Percentiles rank a stretch among this genome's conserved stretches.
Conservation (phyloP, 148 eudicot species). For the Polygonum aviculare region DNA sequence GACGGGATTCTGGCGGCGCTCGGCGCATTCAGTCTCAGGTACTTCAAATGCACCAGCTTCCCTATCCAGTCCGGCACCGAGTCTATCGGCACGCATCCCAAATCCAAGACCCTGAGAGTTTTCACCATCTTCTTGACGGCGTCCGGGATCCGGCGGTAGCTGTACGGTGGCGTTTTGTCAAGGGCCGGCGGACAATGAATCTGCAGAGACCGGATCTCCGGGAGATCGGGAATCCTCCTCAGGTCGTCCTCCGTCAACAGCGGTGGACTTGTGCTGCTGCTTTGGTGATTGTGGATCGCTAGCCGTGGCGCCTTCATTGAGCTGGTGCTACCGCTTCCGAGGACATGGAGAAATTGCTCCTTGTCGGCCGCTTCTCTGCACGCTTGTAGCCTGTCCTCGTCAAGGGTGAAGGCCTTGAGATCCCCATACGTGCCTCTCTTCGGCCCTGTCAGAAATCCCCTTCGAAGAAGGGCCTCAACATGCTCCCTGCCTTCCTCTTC, state of each 20-base stretch:
- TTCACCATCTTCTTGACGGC: background rate
- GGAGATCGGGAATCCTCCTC: background rate
- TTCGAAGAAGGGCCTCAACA: conserved; percentile 3
- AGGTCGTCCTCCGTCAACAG: background rate
- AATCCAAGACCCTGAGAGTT: conserved; percentile 15
- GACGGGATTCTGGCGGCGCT: conserved; percentile 10
- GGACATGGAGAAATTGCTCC: conserved; percentile 1
- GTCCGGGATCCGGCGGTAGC: background rate
- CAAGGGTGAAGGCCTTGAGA: conserved; percentile 12
- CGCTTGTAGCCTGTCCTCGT: background rate
- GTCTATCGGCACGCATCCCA: conserved; percentile 12
- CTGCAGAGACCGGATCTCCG: conserved; percentile 17
- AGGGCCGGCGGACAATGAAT: background rate
- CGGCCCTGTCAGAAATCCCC: background rate
- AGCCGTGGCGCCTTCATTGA: background rate
- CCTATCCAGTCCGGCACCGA: conserved; percentile 18
- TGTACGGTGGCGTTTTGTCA: background rate
- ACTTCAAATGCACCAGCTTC: conserved; percentile 11
- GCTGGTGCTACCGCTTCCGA: no score
- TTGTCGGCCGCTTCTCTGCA: background rate
- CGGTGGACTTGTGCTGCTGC: background rate
- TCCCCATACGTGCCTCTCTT: background rate
- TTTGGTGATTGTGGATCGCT: conserved; percentile 8
- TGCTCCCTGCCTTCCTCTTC: conserved; percentile 19
- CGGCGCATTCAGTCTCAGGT: conserved; percentile 17